Percentiles rank a stretch among this genome's conserved stretches.
These are phyloP conservation scores for Papiliotrema terrestris DNA, from an alignment of 1,284 basidiomycete genomes.

Conservation along the genomic window DNA sequence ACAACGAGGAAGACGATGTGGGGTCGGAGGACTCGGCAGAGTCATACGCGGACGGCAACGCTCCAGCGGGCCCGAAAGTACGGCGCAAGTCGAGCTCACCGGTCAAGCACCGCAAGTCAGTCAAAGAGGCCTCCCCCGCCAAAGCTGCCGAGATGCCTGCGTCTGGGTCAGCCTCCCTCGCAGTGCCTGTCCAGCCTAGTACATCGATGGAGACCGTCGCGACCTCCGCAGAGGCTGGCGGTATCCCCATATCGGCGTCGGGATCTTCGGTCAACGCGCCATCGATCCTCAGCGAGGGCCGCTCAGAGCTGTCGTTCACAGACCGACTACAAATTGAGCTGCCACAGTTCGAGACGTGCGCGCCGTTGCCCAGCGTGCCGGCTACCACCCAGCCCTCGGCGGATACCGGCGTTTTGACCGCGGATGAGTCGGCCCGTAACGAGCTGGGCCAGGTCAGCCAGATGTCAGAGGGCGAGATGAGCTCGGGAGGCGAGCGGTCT, in stretches of 20 bases:
- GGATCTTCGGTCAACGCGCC: constrained; percentile 13
- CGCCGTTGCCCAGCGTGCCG: constrained; percentile 46
- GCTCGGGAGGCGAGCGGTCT: constrained; percentile 58
- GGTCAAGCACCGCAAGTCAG: not conserved
- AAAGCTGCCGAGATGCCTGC: constrained; percentile 1
- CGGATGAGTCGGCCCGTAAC: constrained; percentile 22
- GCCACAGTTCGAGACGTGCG: constrained; percentile 47
- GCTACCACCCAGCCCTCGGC: constrained; percentile 38
- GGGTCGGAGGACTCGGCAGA: constrained; percentile 38
- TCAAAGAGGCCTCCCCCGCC: not conserved
- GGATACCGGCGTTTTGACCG: constrained; percentile 25
- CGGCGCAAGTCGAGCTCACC: constrained; percentile 19
- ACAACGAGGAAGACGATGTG: constrained; percentile 64
- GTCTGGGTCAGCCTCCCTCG: constrained; percentile 3
- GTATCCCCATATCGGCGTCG: constrained; percentile 13
- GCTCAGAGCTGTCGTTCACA: constrained; percentile 35
- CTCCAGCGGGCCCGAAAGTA: constrained; percentile 1
- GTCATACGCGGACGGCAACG: constrained; percentile 26
- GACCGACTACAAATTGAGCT: constrained; percentile 47
- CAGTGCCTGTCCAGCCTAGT: not conserved
- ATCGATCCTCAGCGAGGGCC: constrained; percentile 27
- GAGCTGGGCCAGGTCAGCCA: constrained; percentile 35
- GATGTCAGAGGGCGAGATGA: constrained; percentile 51
- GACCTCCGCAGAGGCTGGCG: not conserved
- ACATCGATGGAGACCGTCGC: not conserved